Base-by-base conservation (phyloP, 1,139 yeast species). In the Debaryomycetaceae sp. region DNA sequence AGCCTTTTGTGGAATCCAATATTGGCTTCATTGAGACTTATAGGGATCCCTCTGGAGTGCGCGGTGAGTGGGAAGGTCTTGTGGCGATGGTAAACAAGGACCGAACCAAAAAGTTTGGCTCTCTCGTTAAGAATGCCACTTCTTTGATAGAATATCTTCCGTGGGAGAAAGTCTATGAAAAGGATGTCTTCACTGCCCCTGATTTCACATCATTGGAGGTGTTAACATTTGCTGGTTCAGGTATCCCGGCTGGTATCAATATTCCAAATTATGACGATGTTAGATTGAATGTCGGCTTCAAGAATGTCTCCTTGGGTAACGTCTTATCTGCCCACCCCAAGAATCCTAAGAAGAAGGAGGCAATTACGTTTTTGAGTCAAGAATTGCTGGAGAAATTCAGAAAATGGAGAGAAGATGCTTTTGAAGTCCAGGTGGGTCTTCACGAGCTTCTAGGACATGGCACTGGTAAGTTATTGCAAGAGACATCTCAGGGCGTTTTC, bases 391-490 rank as follows among this genome's bases (percentile, higher is more conserved):
- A 69, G 6, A 58, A 80, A 39, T 87, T 78, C 69, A 81, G 83
- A 50, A 81, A 83, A 60, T 85, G 87, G 72, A 78, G 90, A 57
- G 86, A 82, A 40, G 91, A 86, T 43, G 85, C 96, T 1, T 89
- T 88, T 62, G 96, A 89, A 63, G 95, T 88, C 36, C 96, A 88
- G 65, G 97, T 89, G 41, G 96, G 96, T 43, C 85, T 88, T 56
- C 97, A 89, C 63, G 96, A 89, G 65, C 74, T 89, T 50, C 75
- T 89, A 49, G 96, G 97, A n/a, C 97, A 89, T 60, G 97, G 96
- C 39, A 82, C 93, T 6, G 96, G 96, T 42, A 88, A 88, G 62
- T 71, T 89, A 45, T 70, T 89, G 55, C 79, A 78, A 54, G 89
- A 88, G 60, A 72, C 78, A 13, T 70, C 70, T 9, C 81, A 81